Conservation (phyloP, 2,329 filamentous ascomycete species). For the Tolypocladium ovalisporum region DNA sequence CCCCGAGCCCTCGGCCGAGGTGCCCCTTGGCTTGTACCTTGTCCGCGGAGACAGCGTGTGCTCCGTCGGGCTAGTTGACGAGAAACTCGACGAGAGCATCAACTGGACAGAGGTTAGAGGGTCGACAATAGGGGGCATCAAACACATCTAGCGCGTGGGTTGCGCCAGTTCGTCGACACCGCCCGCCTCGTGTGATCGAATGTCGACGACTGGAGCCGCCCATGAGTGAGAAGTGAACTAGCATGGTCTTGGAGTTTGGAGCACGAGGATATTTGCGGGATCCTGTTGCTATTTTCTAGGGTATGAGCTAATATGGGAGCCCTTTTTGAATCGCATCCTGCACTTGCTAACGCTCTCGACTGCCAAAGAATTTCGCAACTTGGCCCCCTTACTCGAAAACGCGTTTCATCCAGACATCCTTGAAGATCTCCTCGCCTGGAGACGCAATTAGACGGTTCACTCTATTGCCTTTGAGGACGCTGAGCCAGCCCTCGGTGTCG, state of each 20-base stretch:
- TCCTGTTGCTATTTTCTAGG: conserved; percentile 8
- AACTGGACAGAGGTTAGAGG: conserved; percentile 89
- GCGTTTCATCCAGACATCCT: conserved; percentile 51
- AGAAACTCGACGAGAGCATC: conserved; percentile 78
- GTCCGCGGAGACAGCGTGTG: conserved; percentile 93
- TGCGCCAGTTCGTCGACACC: not conserved
- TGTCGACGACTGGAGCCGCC: not conserved
- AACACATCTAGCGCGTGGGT: conserved; percentile 49
- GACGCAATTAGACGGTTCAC: conserved; percentile 62
- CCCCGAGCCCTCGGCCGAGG: conserved; percentile 66
- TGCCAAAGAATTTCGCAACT: not conserved
- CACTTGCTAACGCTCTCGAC: conserved; percentile 7
- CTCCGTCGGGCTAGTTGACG: conserved; percentile 79
- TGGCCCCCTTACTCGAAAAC: conserved; percentile 41
- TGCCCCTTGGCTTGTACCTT: conserved; percentile 79
- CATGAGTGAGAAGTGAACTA: not conserved
- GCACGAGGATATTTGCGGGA: not conserved
- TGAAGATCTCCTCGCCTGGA: conserved; percentile 59
- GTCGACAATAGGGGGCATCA: conserved; percentile 71
- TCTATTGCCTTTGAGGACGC: conserved; percentile 62
- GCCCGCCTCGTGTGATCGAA: not conserved
- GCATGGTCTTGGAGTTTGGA: conserved; percentile 8
- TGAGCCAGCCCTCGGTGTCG: conserved; percentile 70
- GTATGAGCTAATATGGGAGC: conserved; percentile 5
- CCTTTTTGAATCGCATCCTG: not conserved